Evolutionary conservation across 306 rosid genomes (phyloP).

Genomic region (Rosa persica): DNA sequence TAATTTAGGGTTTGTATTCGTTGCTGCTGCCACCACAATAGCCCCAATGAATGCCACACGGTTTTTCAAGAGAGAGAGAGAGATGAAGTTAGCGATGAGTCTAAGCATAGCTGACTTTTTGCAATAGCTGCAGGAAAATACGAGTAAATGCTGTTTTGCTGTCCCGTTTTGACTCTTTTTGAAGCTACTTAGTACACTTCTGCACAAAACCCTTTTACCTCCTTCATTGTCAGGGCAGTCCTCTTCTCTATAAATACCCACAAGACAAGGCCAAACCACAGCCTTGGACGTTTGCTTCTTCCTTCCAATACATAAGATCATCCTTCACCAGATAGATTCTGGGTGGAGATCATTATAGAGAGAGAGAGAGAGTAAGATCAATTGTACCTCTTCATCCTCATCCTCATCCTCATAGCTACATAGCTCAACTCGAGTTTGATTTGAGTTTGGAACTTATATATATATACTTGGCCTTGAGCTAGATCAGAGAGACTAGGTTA

Average conservation of each 20-base stretch:
- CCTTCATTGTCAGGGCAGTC: conserved; percentile 28
- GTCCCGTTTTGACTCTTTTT: conserved; percentile 41
- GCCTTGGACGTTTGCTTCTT: conserved; percentile 37
- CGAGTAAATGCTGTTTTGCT: conserved; percentile 56
- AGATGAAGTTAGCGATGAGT: neutral
- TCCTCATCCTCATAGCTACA: neutral
- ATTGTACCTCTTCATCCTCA: neutral
- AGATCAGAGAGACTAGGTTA: neutral
- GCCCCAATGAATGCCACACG: conserved; percentile 41
- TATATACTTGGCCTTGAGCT: neutral
- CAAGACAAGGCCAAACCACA: conserved; percentile 30
- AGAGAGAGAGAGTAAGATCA: neutral
- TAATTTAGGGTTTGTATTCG: conserved; percentile 21
- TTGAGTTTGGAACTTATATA: neutral
- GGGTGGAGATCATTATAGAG: conserved; percentile 7
- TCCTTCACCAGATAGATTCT: conserved; percentile 8
- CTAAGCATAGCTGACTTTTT: conserved; percentile 43
- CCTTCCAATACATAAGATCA: neutral
- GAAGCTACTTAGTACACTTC: neutral
- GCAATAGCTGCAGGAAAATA: conserved; percentile 8
- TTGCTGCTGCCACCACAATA: conserved; percentile 26
- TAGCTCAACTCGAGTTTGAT: neutral
- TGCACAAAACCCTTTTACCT: conserved; percentile 22
- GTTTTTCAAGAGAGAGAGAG: conserved; percentile 3
- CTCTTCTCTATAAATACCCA: neutral